phyloP scores from a whole-genome alignment of 2,329 filamentous ascomycete species.

The Epichloe aotearoae region DNA sequence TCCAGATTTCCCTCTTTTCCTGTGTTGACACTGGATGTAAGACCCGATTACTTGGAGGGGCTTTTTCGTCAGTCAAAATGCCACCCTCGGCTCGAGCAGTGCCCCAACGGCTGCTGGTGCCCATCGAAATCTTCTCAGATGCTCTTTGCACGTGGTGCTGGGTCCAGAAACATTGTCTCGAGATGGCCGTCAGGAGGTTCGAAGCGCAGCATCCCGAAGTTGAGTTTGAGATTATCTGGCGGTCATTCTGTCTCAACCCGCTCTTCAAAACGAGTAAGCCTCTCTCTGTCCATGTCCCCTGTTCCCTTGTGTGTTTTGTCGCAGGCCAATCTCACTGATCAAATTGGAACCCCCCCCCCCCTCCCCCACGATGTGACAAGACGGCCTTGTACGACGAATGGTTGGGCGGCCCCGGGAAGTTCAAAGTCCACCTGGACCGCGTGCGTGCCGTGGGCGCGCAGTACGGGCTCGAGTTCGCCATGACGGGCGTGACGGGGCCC shows the following conservation, averaged over 20 bases:
- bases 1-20: background rate
- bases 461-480: constrained; percentile 27
- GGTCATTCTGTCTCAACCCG: constrained; percentile 33
- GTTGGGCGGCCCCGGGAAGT: constrained; percentile 15
- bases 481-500: constrained; percentile 30
- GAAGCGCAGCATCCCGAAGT: constrained; percentile 25
- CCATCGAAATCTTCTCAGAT: constrained; percentile 35
- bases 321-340: too few relatives aligned
- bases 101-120: constrained; percentile 2
- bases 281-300: too few relatives aligned
- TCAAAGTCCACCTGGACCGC: constrained; percentile 17
- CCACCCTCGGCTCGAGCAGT: background rate
- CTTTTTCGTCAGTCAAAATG: background rate
- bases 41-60: background rate
- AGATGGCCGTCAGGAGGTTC: constrained; percentile 30
- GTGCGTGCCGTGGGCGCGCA: constrained; percentile 18
- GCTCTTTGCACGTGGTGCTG: constrained; percentile 40
- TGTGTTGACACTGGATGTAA: background rate
- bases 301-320: too few relatives aligned
- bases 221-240: constrained; percentile 33
- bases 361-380: too few relatives aligned
- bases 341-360: too few relatives aligned
- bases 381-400: constrained; percentile 20
- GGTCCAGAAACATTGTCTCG: constrained; percentile 32
- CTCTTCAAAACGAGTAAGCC: constrained; percentile 13